Percentiles rank a stretch among this genome's conserved stretches.
These are phyloP conservation scores for Bretschneidera sinensis DNA, from an alignment of 345 rosid species.

Conservation along the genomic window DNA sequence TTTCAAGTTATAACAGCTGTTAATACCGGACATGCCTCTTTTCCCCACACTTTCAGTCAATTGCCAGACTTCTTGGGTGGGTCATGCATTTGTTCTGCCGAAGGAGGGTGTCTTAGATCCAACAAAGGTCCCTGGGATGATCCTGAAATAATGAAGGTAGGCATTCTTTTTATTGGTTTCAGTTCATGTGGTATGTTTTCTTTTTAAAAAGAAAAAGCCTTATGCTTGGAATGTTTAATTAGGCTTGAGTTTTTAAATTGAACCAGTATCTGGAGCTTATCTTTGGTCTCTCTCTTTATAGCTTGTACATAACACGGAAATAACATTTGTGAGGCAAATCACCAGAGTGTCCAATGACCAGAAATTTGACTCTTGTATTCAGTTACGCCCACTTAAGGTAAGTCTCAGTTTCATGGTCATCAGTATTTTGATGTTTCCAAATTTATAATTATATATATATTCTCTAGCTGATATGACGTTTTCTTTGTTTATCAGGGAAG, in stretches of 20 bases:
- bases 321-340: conserved; percentile 53
- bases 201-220: too few species aligned
- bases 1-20: background rate
- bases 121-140: conserved; percentile 97
- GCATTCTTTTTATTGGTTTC: conserved; percentile 4
- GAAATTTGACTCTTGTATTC: conserved; percentile 41
- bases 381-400: conserved; percentile 52
- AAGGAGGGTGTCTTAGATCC: conserved; percentile 92
- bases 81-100: conserved; percentile 69
- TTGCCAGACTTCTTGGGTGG: conserved; percentile 96
- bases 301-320: conserved; percentile 64
- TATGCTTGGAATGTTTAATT: conserved; percentile 3
- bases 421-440: conserved; percentile 1
- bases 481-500: conserved; percentile 44
- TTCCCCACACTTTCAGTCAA: conserved; percentile 51
- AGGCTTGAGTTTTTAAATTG: conserved; percentile 16
- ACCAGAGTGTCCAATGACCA: conserved; percentile 47
- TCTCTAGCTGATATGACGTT: conserved; percentile 4
- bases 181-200: conserved; percentile 4
- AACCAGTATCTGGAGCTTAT: conserved; percentile 19
- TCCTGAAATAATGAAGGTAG: conserved; percentile 85
- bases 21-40: background rate
- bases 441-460: conserved; percentile 9
- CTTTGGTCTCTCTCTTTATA: conserved; percentile 23
- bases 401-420: conserved; percentile 6